Base-by-base conservation (phyloP, 371 early-diverging fungal genomes). In the Smittium mucronatum region DNA sequence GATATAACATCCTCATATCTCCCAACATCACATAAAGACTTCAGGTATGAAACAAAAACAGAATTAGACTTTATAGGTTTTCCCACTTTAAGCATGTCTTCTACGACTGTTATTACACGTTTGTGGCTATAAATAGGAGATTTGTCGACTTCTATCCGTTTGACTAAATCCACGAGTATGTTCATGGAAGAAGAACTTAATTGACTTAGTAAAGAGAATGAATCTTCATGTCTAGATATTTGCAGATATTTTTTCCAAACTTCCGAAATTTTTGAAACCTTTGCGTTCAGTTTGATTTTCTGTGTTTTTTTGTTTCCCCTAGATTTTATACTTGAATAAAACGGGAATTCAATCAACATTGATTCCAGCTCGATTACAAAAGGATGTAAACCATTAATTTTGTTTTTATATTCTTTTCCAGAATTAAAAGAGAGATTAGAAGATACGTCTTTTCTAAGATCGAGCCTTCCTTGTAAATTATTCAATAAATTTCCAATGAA, bases 61-160 rank as follows among this genome's bases (percentile, higher is more conserved):
- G 35, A 67, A n/a, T 30, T 34, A 28, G 67, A 67, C 36, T 67
- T 29, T 17, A 67, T 32, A 16, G 8, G 34, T 67, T 47, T 33
- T 47, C 57, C 57, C 2, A 31, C 11, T 11, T n/a, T 1, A 33
- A 67, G 17, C 33, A 67, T 30, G 28, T 67, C 36, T 17, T 67
- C 57, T 5, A 36, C 21, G 35, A 67, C 29, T 1, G 2, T 35
- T 36, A 47, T 29, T 26, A 67, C 36, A 36, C 57, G 34, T 30
- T 64, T 30, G 25, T 64, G 64, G 5, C 28, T 28, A 2, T 33
- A 25, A 15, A 36, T 11, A 26, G 25, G 15, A 5, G 16, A 21
- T 15, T 33, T 64, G 31, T 36, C 5, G 16, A 26, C 32, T 5
- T 36, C 36, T 36, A 30, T 26, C 31, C 64, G 16, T 67, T 67